Base-by-base conservation (phyloP, 208 protist genomes). In the Leishmania arabica region DNA sequence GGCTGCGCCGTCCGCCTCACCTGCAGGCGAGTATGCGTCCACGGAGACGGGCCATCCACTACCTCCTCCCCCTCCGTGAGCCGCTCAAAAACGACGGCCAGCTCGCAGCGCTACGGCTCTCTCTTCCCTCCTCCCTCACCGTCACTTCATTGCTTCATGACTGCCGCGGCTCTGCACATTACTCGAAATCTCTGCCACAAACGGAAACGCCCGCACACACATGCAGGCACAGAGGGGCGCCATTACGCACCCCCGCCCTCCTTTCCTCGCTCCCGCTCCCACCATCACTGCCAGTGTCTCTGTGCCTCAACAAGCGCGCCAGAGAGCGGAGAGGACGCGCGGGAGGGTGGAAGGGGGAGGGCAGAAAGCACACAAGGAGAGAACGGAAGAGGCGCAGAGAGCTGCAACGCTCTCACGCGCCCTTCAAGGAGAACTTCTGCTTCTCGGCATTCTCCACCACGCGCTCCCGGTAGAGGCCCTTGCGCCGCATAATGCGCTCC, bases 401-500 rank as follows among this genome's bases (percentile, higher is more conserved):
- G 13, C 74, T 47, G 7, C 7, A 65, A 24, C 53, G 37, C 77
- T 37, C 37, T 70, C 40, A 97, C n/a, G 93, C 95, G 24, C 89
- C 95, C 65, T 95, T 96, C 51, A 97, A 80, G 3, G 95, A 97
- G 80, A 97, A 97, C 66, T 96, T 97, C 76, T 97, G 95, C 79
- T 97, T 97, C 77, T 97, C 95, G 0, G 95, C 95, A 58, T 73
- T 95, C 80, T 97, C 91, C 24, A 97, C 95, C 19, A 95, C 91
- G 34, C 89, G 91, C 78, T 96, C 92, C 53, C 95, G 89, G 82
- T 93, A 90, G 19, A 98, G 88, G 1, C 95, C 93, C 79, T 98
- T 98, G 51, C 95, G 88, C 8, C 95, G 93, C 86, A 97, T 96
- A 49, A 98, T 81, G 60, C 89, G 90, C 81, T 98, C 93, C 42